Conservation (phyloP, 768 basidiomycete species). For the Naganishia vaughanmartiniae region DNA sequence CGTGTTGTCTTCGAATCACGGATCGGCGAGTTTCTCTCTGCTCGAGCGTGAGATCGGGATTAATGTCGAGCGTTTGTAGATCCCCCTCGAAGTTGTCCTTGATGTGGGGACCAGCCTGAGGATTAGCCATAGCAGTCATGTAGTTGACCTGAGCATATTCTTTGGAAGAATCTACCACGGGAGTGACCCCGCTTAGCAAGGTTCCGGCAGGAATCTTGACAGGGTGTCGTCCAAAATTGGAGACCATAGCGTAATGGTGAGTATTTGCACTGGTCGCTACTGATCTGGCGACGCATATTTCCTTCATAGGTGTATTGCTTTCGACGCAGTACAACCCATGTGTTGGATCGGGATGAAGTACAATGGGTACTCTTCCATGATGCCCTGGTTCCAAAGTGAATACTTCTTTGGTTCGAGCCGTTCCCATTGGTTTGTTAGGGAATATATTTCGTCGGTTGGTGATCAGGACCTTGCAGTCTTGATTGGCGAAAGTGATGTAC, state of each 20-base stretch:
- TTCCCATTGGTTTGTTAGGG: too few species aligned
- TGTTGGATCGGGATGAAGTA: background rate
- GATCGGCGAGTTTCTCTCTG: background rate
- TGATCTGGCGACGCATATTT: background rate
- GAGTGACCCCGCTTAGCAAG: background rate
- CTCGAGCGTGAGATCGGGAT: background rate
- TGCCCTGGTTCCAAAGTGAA: too few species aligned
- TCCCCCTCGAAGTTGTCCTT: constrained; percentile 3
- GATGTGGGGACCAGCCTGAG: background rate
- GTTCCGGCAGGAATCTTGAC: background rate
- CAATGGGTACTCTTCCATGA: background rate
- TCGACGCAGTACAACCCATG: background rate
- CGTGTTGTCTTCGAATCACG: constrained; percentile 2
- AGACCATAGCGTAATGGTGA: background rate
- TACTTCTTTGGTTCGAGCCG: too few species aligned
- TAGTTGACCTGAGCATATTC: constrained; percentile 2
- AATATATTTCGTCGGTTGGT: too few species aligned
- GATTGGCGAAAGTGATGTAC: too few species aligned
- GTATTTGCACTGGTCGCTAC: background rate
- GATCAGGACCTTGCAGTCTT: too few species aligned
- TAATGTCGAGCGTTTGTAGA: constrained; percentile 20
- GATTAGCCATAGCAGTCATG: background rate
- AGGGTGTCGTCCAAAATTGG: background rate
- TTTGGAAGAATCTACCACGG: background rate
- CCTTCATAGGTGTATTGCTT: background rate